Percentiles rank a stretch among this genome's conserved stretches.
Evolutionary conservation across 176 grass and related monocot species (phyloP).

Genomic region (Zoysia japonica): DNA sequence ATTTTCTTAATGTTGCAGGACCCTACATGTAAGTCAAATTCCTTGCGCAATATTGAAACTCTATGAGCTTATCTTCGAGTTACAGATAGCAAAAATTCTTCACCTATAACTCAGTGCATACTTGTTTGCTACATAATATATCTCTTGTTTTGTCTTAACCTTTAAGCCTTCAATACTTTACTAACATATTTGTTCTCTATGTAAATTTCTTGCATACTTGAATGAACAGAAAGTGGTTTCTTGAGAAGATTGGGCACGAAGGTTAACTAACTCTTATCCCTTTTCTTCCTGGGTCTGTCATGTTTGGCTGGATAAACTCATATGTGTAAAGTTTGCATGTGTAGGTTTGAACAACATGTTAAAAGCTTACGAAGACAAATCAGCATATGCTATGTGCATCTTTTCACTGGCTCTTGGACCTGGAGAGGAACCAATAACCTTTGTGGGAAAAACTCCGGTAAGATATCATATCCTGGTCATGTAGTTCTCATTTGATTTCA

Average conservation of each 20-base stretch:
- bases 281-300: slow-evolving; percentile 14
- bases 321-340: slow-evolving; percentile 32
- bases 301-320: slow-evolving; percentile 22
- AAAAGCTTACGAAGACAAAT: slow-evolving; percentile 96
- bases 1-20: slow-evolving; percentile 55
- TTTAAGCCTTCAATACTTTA: slow-evolving; percentile 4
- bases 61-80: neutral
- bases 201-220: slow-evolving; percentile 30
- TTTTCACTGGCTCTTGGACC: slow-evolving; percentile 98
- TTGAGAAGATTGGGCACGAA: slow-evolving; percentile 89
- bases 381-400: slow-evolving; percentile 94
- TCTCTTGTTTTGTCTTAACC: neutral
- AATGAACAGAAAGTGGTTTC: slow-evolving; percentile 92
- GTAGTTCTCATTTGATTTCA: neutral
- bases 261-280: slow-evolving; percentile 46
- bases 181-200: slow-evolving; percentile 44
- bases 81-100: slow-evolving; percentile 26
- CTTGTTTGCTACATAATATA: neutral
- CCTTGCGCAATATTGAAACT: neutral
- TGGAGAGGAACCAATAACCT: slow-evolving; percentile 73
- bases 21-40: slow-evolving; percentile 89
- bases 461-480: slow-evolving; percentile 26
- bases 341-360: slow-evolving; percentile 91
- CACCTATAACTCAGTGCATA: slow-evolving; percentile 13
- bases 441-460: slow-evolving; percentile 87